A percentile compares a stretch with the other conserved stretches of the same genome.
These are phyloP conservation scores for Hortaea werneckii DNA, from an alignment of 2,329 filamentous ascomycete genomes.

Conservation along the genomic window DNA sequence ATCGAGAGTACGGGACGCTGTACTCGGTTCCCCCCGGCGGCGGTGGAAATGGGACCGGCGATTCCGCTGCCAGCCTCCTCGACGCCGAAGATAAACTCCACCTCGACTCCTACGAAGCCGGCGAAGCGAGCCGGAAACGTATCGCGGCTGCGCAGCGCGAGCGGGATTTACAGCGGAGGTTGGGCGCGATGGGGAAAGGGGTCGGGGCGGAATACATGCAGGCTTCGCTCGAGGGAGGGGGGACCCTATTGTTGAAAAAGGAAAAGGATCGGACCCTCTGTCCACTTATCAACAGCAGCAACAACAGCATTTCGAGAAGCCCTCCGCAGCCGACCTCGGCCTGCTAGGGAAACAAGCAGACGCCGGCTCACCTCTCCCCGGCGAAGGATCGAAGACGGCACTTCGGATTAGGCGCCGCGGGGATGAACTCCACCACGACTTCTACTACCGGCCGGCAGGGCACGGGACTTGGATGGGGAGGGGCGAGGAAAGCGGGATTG, in stretches of 20 bases:
- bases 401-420: slow-evolving; percentile 26
- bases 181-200: slow-evolving; percentile 54
- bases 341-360: slow-evolving; percentile 35
- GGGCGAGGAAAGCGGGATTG: slow-evolving; percentile 32
- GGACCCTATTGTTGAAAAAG: not conserved
- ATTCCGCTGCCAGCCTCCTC: slow-evolving; percentile 50
- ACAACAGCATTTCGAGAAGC: slow-evolving; percentile 10
- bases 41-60: not conserved
- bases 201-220: slow-evolving; percentile 64
- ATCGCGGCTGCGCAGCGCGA: slow-evolving; percentile 62
- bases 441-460: slow-evolving; percentile 7
- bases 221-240: slow-evolving; percentile 9
- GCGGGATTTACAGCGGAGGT: slow-evolving; percentile 57
- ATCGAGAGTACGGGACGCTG: slow-evolving; percentile 43
- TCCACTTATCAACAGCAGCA: too few species aligned
- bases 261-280: not conserved
- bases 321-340: slow-evolving; percentile 28
- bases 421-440: slow-evolving; percentile 13
- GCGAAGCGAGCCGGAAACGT: slow-evolving; percentile 55
- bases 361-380: slow-evolving; percentile 32
- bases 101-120: slow-evolving; percentile 41
- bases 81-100: slow-evolving; percentile 53
- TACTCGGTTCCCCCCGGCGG: slow-evolving; percentile 31
- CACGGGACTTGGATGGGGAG: slow-evolving; percentile 40
- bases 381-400: slow-evolving; percentile 31